Evolutionary conservation across 2,329 filamentous ascomycete genomes (phyloP), one percentile per base, ranked within the genome.

Genomic region (Colletotrichum tamarilloi): DNA sequence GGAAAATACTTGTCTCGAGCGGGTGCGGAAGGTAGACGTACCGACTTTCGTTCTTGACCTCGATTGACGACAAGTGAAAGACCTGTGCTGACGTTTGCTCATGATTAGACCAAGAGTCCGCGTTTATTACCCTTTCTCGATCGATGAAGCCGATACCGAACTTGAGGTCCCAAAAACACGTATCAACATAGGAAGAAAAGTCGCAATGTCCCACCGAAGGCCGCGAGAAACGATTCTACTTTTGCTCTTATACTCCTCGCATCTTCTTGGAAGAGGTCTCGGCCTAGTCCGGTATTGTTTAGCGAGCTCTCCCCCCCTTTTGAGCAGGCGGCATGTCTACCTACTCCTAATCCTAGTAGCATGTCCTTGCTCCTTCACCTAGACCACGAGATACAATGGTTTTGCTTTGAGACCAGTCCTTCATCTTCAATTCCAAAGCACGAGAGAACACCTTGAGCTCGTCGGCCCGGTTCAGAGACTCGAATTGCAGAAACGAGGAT

Each of bases 301-400:
- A 49, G 19, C 42, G 12, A 49, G 42, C 19, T 49, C 42, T 16
- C 7, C 7, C 11, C 42, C 3, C 3, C 19, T n/a, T 19, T 49
- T 8, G 19, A 49, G 19, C 8, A n/a, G 42, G 0, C 19, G 42
- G 6, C 0, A 0, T 3, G 16, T 11, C 42, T n/a, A 7, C 8
- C 19, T 0, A 3, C 12, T 49, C 19, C 42, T 4, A 8, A 1
- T 49, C 42, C 5, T n/a, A n/a, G 42, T n/a, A n/a, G 19, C 42
- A 16, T n/a, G 0, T 8, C 19, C 19, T 8, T 49, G 19, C 42
- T 49, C 42, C 8, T 49, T 11, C 19, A 8, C 3, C 19, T 4
- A 49, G 19, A n/a, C 7, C 42, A 49, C 19, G 19, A n/a, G 8
- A 8, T n/a, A 3, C 19, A 46, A 8, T 46, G 42, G 42, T 7